A percentile compares a stretch with the other conserved stretches of the same genome.
Conservation (phyloP, 345 rosid species). For the Melaleuca alternifolia region DNA sequence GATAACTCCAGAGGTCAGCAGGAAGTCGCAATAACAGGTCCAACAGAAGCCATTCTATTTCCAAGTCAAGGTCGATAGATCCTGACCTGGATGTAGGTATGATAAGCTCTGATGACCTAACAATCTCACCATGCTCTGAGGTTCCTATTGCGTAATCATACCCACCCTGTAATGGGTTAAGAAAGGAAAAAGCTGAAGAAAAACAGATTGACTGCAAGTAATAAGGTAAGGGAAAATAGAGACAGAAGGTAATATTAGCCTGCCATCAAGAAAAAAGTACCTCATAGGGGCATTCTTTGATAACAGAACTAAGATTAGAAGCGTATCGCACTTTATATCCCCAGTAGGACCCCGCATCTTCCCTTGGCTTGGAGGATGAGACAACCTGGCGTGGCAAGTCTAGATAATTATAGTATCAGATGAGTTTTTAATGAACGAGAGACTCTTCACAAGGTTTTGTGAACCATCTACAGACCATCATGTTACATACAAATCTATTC, state of each 20-base stretch:
- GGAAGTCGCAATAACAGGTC: not conserved
- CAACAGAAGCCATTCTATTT: not conserved
- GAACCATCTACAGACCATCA: not conserved
- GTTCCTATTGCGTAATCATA: constrained; percentile 85
- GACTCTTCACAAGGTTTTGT: not conserved
- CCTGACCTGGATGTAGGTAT: constrained; percentile 63
- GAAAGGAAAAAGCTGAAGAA: constrained; percentile 1
- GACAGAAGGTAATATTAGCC: not conserved
- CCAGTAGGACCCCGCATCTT: constrained; percentile 77
- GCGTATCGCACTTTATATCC: constrained; percentile 93
- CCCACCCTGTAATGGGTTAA: constrained; percentile 54
- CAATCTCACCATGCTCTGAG: constrained; percentile 83
- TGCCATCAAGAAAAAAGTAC: constrained; percentile 13
- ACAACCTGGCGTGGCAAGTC: constrained; percentile 58
- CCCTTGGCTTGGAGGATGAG: constrained; percentile 59
- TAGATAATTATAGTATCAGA: constrained; percentile 28
- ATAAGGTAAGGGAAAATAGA: not conserved
- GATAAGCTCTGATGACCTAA: constrained; percentile 56
- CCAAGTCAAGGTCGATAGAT: not conserved
- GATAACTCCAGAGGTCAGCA: not conserved
- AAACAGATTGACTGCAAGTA: not conserved
- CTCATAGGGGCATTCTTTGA: constrained; percentile 50
- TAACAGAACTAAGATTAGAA: constrained; percentile 53
- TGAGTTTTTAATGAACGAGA: not conserved
- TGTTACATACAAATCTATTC: not conserved